phyloP scores from a whole-genome alignment of 208 protist species.

The Trypanosoma cruzi region DNA sequence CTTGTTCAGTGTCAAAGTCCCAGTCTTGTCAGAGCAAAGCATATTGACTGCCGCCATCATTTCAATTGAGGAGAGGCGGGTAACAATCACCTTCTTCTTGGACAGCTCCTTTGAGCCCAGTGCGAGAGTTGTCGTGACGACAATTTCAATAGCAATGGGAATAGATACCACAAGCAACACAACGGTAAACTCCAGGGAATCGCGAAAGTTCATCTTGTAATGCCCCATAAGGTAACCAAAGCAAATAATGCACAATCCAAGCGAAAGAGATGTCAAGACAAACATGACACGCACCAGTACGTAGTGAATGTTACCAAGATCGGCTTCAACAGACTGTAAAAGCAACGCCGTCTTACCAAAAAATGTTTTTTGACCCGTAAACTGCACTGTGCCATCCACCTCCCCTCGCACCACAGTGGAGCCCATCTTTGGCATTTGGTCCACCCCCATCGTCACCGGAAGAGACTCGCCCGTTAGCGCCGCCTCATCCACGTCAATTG shows the following conservation, averaged over 20 bases:
- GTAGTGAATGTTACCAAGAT: conserved; percentile 68
- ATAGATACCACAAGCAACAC: conserved; percentile 95
- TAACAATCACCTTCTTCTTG: conserved; percentile 94
- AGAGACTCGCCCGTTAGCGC: conserved; percentile 96
- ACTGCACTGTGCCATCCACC: conserved; percentile 76
- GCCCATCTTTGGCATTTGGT: conserved; percentile 92
- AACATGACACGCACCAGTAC: conserved; percentile 75
- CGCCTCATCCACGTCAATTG: conserved; percentile 94
- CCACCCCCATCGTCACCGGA: conserved; percentile 88
- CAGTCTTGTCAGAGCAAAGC: conserved; percentile 96
- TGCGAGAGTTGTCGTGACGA: conserved; percentile 88
- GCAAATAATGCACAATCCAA: conserved; percentile 71
- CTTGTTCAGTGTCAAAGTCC: conserved; percentile 95
- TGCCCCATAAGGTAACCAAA: conserved; percentile 81
- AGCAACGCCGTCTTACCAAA: conserved; percentile 94
- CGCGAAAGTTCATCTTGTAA: conserved; percentile 63
- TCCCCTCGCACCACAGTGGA: conserved; percentile 85
- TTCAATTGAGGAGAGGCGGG: conserved; percentile 93
- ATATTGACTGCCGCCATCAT: conserved; percentile 58
- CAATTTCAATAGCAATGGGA: conserved; percentile 86
- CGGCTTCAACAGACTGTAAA: conserved; percentile 79
- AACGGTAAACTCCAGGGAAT: conserved; percentile 75
- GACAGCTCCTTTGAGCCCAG: conserved; percentile 93
- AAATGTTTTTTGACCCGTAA: conserved; percentile 93
- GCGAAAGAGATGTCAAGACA: conserved; percentile 54